Base-by-base conservation (phyloP, 106 monocot genomes). In the Dactylorhiza incarnata region DNA sequence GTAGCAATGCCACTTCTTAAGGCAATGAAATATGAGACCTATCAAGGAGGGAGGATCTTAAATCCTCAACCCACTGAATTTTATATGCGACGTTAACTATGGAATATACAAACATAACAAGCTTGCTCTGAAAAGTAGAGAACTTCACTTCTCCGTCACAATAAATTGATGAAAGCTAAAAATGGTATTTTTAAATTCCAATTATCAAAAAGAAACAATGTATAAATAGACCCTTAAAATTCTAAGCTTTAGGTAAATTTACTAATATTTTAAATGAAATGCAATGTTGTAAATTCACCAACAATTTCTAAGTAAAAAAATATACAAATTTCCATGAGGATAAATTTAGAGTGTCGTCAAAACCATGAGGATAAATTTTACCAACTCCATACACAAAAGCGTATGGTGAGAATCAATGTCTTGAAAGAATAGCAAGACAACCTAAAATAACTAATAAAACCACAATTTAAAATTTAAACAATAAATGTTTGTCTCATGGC, bases 1-100 rank as follows among this genome's bases (percentile, higher is more conserved):
- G 61, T 58, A 82, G 73, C 48, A 51, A 76, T 49, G 71, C 71
- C 45, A 44, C 80, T 77, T n/a, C 75, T 75, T 61, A 65, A 75
- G 84, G 85, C 61, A 43, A 72, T 85, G 81, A 78, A 85, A 85
- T 85, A 81, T 85, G 85, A 81, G 85, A 71, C 80, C 16, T 22
- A 8, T 48, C 37, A 37, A 44, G 45, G 23, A 5, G 52, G 53
- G 53, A 11, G 13, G 37, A 4, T 46, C 22, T 29, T 3, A 69
- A 65, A 37, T 37, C 37, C 37, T 37, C 37, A 37, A 37, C 37
- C 37, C 37, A 37, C 37, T 37, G 1, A 37, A 37, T 37, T 37
- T 2, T 37, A 37, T 37, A 37, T 37, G 37, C 37, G 1, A 37
- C 1, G 37, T 37, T 37, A 37, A 37, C 37, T 37, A 3, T 37